These are phyloP conservation scores for Tetradesmus lagerheimii DNA, from an alignment of 139 green algal species.

Conservation along the genomic window DNA sequence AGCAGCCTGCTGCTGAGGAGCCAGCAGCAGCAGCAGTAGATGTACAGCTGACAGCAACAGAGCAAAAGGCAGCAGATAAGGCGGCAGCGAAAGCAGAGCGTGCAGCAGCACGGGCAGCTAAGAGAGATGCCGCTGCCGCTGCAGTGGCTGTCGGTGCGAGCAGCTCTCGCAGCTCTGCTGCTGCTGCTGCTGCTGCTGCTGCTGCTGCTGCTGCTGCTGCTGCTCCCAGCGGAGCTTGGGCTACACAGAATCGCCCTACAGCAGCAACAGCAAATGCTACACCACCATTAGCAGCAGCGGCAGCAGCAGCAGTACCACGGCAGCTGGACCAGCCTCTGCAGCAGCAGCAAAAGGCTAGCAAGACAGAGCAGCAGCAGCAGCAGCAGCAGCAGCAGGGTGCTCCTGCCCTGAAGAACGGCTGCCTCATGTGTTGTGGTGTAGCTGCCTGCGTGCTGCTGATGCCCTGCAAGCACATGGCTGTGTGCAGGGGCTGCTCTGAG, in stretches of 20 bases:
- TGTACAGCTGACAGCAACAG: neutral
- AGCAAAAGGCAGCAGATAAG: neutral
- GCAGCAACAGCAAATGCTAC: neutral
- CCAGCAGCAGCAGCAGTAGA: neutral
- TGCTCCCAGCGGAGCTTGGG: neutral
- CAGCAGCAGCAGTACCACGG: neutral
- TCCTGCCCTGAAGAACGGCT: neutral
- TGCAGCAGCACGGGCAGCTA: neutral
- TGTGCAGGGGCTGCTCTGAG: conserved; percentile 12
- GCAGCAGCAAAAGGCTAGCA: neutral
- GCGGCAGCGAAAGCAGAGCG: neutral
- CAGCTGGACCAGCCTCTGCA: neutral
- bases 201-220: neutral
- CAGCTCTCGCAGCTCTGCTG: neutral
- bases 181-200: neutral
- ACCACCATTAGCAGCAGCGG: neutral
- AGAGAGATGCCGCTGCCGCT: neutral
- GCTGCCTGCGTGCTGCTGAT: conserved; percentile 30
- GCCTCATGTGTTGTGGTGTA: neutral
- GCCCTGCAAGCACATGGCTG: conserved; percentile 26
- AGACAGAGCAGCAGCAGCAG: neutral
- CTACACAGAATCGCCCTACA: neutral
- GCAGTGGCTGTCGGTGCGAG: neutral
- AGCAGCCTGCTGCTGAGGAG: neutral
- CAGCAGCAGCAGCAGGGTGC: conserved; percentile 7